Percentiles rank a stretch among this genome's conserved stretches.
These are phyloP conservation scores for Cryphonectria carpinicola DNA, from an alignment of 2,329 filamentous ascomycete genomes.

Conservation along the genomic window DNA sequence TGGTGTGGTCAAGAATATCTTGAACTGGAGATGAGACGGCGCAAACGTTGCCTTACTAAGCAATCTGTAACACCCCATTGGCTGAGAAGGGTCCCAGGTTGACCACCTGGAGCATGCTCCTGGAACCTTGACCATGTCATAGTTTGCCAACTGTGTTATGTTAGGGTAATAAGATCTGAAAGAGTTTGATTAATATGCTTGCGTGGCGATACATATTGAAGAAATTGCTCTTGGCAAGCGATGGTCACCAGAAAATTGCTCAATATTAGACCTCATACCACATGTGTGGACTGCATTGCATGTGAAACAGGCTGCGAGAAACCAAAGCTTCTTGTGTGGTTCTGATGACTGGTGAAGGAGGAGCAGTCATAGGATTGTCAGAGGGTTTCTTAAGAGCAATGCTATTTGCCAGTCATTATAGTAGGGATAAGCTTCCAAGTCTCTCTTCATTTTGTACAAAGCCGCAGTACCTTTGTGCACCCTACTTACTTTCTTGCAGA, in stretches of 20 bases:
- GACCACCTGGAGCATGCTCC: background rate
- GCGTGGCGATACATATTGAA: background rate
- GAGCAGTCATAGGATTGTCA: background rate
- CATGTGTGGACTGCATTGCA: background rate
- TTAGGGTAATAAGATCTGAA: background rate
- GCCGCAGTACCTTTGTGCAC: too few species aligned
- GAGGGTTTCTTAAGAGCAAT: too few species aligned
- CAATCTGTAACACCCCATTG: slow-evolving; percentile 22
- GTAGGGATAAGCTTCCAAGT: too few species aligned
- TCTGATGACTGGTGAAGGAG: background rate
- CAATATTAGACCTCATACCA: background rate
- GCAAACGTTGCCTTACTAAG: slow-evolving; percentile 15
- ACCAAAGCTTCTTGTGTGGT: background rate
- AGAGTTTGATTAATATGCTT: background rate
- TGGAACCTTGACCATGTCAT: background rate
- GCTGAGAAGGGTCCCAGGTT: background rate
- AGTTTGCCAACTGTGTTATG: background rate
- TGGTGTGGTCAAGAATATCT: background rate
- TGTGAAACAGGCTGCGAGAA: background rate
- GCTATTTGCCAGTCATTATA: too few species aligned
- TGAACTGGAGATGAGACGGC: background rate
- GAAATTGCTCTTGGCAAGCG: background rate
- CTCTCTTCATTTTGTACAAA: too few species aligned
- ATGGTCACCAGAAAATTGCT: background rate
- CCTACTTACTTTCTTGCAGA: too few species aligned